Evolutionary conservation across 225 moss, liverwort and hornwort genomes (phyloP).

Genomic region (Marchantia polymorpha): DNA sequence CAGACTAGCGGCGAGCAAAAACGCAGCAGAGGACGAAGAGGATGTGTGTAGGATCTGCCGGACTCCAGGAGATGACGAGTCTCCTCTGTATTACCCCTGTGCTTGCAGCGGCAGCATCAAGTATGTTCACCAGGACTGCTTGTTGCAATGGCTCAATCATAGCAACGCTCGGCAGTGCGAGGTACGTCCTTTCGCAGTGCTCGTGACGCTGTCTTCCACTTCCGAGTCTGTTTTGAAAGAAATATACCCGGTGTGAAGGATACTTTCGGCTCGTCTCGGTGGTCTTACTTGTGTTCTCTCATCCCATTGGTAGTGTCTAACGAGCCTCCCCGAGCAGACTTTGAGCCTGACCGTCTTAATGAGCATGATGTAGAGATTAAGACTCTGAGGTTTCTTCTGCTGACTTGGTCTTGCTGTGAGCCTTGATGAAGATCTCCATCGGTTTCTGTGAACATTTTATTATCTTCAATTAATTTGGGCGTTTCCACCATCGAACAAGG

Average conservation of each 20-base stretch:
- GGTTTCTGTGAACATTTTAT: too few relatives aligned
- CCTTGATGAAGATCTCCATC: too few relatives aligned
- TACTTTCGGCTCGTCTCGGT: background rate
- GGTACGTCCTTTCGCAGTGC: conserved; percentile 31
- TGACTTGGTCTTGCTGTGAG: too few relatives aligned
- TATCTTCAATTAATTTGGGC: too few relatives aligned
- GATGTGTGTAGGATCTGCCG: conserved; percentile 73
- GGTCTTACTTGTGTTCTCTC: background rate
- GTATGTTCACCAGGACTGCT: conserved; percentile 68
- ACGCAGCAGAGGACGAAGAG: conserved; percentile 55
- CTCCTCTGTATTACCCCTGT: conserved; percentile 62
- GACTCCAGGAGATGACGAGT: conserved; percentile 56
- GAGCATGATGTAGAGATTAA: background rate
- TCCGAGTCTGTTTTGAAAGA: background rate
- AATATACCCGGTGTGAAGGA: background rate
- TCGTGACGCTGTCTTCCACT: background rate
- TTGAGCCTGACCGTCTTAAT: background rate
- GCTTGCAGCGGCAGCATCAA: conserved; percentile 80
- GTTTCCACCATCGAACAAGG: too few relatives aligned
- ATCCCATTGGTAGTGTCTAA: background rate
- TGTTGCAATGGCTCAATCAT: conserved; percentile 68
- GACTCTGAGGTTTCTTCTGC: background rate
- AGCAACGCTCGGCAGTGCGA: conserved; percentile 70
- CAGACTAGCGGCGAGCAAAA: conserved; percentile 11
- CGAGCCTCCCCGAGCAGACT: background rate